These are phyloP conservation scores for Phytophthora fragariaefolia DNA, from an alignment of 352 stramenopile species.

Conservation along the genomic window DNA sequence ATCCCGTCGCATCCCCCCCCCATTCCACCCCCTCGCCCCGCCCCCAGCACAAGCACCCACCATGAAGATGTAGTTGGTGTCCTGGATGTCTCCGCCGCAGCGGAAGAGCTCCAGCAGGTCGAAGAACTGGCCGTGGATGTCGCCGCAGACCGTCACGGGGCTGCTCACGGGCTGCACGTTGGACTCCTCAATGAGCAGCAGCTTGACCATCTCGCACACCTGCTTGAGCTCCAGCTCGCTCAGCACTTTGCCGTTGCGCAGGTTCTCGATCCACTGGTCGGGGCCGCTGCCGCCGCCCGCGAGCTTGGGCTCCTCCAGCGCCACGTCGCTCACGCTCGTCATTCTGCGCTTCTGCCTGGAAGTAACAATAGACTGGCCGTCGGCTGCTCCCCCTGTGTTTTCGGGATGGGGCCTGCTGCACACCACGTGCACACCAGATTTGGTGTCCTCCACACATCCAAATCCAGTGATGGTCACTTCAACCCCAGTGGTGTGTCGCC, in stretches of 20 bases:
- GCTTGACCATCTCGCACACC: slow-evolving; percentile 91
- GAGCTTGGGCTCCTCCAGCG: slow-evolving; percentile 59
- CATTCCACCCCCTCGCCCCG: background rate
- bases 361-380: slow-evolving; percentile 35
- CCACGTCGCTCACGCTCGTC: slow-evolving; percentile 72
- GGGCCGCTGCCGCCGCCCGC: slow-evolving; percentile 65
- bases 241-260: slow-evolving; percentile 80
- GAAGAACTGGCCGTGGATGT: slow-evolving; percentile 93
- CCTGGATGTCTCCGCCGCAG: slow-evolving; percentile 80
- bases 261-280: slow-evolving; percentile 87
- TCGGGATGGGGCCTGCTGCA: slow-evolving; percentile 10
- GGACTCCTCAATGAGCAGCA: slow-evolving; percentile 92
- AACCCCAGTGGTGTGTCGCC: slow-evolving; percentile 12
- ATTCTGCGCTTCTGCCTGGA: slow-evolving; percentile 31
- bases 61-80: slow-evolving; percentile 94
- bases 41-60: too few species aligned
- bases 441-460: background rate
- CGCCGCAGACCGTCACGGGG: slow-evolving; percentile 89
- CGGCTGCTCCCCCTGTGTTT: slow-evolving; percentile 18
- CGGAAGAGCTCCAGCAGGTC: slow-evolving; percentile 90
- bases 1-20: background rate
- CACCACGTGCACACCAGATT: slow-evolving; percentile 20
- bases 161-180: slow-evolving; percentile 92
- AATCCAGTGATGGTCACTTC: slow-evolving; percentile 24
- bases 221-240: slow-evolving; percentile 90